Evolutionary conservation across 2,329 filamentous ascomycete species (phyloP), one percentile per base, ranked within the genome.

Genomic region (Alternaria dauci): DNA sequence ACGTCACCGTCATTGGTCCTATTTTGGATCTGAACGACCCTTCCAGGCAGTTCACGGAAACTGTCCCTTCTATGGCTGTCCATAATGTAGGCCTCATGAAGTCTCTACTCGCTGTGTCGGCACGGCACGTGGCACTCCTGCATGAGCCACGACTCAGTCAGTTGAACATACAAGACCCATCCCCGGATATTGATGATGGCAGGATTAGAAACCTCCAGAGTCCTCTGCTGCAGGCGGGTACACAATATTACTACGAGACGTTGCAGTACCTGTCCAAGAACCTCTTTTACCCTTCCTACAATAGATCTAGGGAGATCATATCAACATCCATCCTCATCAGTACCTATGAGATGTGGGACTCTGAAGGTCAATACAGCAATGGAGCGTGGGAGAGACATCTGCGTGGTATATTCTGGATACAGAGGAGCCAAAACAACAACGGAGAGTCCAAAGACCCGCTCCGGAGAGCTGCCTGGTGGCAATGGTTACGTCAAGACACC

Each of bases 301-400:
- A 84, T 6, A 83, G 81, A 47, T 87, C 84, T 28, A 80, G 81
- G 12, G 87, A 89, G 68, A 78, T 90, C 0, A 80, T 88, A 28
- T 84, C 85, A 0, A 89, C 87, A 0, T 83, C 86, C 0, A 76
- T 89, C 0, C 80, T 89, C 16, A 85, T 89, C 30, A 88, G 85
- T 12, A 86, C 86, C 0, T 89, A 89, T 64, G 87, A 89, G 73
- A 89, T 89, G 87, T 83, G 89, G n/a, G 85, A 88, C 53, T 84
- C 83, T 3, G 83, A 83, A 6, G 81, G 83, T 18, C 67, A 70
- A 43, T 70, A 71, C 38, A 71, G 68, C 28, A 69, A 74, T 32
- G 72, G 84, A 73, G 83, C 81, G 44, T 89, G 88, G 87, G 85
- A 89, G 61, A 79, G 86, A 2, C 87, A 90, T 69, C 78, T 89